Evolutionary conservation across 2,329 filamentous ascomycete species (phyloP), one percentile per base, ranked within the genome.

Genomic region (Apiospora phragmitis): DNA sequence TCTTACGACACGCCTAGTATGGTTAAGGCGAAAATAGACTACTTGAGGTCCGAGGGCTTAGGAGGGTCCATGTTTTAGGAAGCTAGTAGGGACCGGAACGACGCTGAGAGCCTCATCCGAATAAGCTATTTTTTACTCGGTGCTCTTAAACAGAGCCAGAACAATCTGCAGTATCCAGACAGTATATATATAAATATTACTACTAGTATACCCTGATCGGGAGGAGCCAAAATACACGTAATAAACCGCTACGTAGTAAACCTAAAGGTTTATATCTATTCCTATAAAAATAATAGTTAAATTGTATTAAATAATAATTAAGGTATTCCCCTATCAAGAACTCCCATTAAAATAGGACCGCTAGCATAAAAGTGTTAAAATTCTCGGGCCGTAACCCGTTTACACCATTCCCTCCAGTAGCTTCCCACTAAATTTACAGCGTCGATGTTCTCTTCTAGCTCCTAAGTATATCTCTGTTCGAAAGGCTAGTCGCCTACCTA

Each of bases 61-160:
- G 93, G 91, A 4, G 94, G 93, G 32, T 90, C 88, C 41, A 95
- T 96, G 93, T 97, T 93, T 87, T 97, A 93, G 93, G 93, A 96
- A 79, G 90, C 88, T 21, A 93, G 90, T 72, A 90, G 86, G 11
- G 94, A 97, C 79, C 87, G 87, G 76, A 85, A 77, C 5, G 89
- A 86, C 26, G 81, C 80, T 18, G 85, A 86, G 4, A 93, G 90
- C 74, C 82, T 96, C 75, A 91, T 93, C 70, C 77, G 79, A 51
- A 86, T 86, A 7, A 78, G 80, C 68, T 83, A 82, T 62, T 78
- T 78, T 7, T 79, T 76, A 5, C 80, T 86, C 21, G 83, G 83
- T n/a, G 81, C 82, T 4, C 75, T 80, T 2, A 80, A 79, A 8
- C 79, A 79, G 32, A 82, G 78, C 6, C 75, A 83, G 72, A 91